Base-by-base conservation (phyloP, 1,284 basidiomycete genomes). In the Tylopilus sp. region DNA sequence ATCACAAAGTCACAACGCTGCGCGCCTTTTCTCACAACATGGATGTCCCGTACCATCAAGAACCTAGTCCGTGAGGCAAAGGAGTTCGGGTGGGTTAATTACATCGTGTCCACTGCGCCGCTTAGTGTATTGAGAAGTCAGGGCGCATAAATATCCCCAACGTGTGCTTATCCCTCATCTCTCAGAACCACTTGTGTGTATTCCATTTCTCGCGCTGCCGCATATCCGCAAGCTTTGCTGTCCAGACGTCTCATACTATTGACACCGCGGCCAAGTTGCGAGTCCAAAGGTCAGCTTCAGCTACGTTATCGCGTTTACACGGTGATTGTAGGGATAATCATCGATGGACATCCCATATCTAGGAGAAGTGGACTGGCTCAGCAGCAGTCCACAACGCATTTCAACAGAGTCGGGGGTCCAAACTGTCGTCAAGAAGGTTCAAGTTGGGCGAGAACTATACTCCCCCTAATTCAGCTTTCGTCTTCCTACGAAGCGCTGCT, bases 1-100 rank as follows among this genome's bases (percentile, higher is more conserved):
- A 23, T 23, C 21, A 23, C 6, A 23, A 23, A n/a, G 6, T 53
- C 3, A 51, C 10, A 23, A 13, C 21, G 12, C 21, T 39, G 10
- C 26, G 2, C 11, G n/a, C 3, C 23, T 40, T n/a, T 11, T 21
- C 28, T 33, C 11, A 23, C 15, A 13, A 6, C 15, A 26, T 21
- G 16, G 28, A 35, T n/a, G 25, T n/a, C n/a, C 6, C 19, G n/a
- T 36, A 31, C 29, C 19, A 6, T 30, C 23, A 4, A 49, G 53
- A 53, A 45, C 18, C 37, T 31, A 44, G 6, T 58, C 40, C 58
- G 13, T 23, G 53, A 60, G 60, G 57, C 55, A 47, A 41, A 59
- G 48, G 63, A 63, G 48, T 11, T 18, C 34, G 16, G 33, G 41
- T 18, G 25, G 59, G 46, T 44, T 23, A 52, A 33, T 36, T 44